A percentile compares a stretch with the other conserved stretches of the same genome.
Evolutionary conservation across 768 basidiomycete genomes (phyloP).

Genomic region (Auriculariales sp.): DNA sequence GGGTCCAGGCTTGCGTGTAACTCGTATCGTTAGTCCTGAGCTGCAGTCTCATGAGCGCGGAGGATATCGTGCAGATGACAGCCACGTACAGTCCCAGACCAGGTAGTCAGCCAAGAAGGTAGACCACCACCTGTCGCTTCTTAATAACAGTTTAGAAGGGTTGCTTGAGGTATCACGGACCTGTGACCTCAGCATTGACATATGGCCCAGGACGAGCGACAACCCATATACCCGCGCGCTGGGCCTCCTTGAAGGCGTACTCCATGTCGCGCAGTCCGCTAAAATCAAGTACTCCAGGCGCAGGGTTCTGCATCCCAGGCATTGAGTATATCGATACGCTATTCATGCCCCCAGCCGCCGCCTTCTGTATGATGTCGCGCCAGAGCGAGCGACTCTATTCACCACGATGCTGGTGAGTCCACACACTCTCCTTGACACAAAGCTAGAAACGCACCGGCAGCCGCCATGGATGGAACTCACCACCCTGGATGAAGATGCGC

Average conservation of each 20-base stretch:
- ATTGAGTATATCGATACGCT: conserved; percentile 45
- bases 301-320: conserved; percentile 42
- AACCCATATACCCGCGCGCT: conserved; percentile 39
- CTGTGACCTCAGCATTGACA: conserved; percentile 23
- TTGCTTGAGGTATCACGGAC: background rate
- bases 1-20: conserved; percentile 40
- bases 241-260: conserved; percentile 34
- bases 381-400: conserved; percentile 18
- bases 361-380: conserved; percentile 47
- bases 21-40: conserved; percentile 35
- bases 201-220: conserved; percentile 42
- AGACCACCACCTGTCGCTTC: conserved; percentile 43
- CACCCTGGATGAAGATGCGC: conserved; percentile 41
- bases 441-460: conserved; percentile 32
- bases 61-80: background rate
- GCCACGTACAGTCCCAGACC: conserved; percentile 21
- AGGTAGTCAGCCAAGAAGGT: conserved; percentile 45
- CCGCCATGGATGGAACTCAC: conserved; percentile 51
- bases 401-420: too few species aligned
- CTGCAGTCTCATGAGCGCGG: conserved; percentile 1
- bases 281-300: conserved; percentile 35
- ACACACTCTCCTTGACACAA: too few species aligned
- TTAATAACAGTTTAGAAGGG: background rate
- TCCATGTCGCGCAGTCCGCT: conserved; percentile 31
- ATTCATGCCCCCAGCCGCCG: conserved; percentile 48